A percentile compares a stretch with the other conserved stretches of the same genome.
Conservation (phyloP, 306 rosid species). For the Castanopsis chinensis region DNA sequence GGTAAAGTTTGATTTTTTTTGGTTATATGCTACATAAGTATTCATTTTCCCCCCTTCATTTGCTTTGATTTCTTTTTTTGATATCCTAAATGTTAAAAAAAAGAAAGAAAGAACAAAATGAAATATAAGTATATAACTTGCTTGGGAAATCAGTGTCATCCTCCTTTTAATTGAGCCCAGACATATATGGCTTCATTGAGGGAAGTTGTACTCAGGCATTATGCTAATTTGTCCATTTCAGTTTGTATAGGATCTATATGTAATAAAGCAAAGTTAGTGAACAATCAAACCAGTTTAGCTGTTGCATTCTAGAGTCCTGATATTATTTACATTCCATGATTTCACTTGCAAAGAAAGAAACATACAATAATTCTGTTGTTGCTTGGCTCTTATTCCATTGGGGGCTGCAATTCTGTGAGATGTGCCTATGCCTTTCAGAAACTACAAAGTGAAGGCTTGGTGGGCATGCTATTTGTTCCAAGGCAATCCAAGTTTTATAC, state of each 20-base stretch:
- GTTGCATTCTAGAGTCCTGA: neutral
- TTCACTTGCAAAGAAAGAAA: neutral
- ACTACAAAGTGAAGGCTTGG: too few relatives aligned
- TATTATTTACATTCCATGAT: neutral
- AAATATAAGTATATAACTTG: neutral
- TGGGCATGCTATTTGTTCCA: too few relatives aligned
- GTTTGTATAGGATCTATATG: neutral
- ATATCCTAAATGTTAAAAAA: too few relatives aligned
- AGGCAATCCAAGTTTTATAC: too few relatives aligned
- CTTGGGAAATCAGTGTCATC: neutral
- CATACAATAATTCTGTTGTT: neutral
- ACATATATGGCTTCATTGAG: neutral
- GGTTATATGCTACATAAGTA: neutral
- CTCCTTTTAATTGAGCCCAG: neutral
- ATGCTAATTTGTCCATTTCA: neutral
- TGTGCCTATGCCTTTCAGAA: neutral
- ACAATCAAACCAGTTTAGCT: neutral
- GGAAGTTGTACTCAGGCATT: neutral
- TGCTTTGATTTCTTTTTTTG: too few relatives aligned
- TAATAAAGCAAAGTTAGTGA: neutral
- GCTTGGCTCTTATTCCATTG: neutral
- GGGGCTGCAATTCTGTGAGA: neutral
- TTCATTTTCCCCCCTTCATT: neutral
- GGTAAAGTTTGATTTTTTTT: conserved; percentile 6
- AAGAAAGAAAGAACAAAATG: neutral